These are phyloP conservation scores for Thymus quinquecostatus DNA, from an alignment of 257 asterid genomes.

Conservation along the genomic window DNA sequence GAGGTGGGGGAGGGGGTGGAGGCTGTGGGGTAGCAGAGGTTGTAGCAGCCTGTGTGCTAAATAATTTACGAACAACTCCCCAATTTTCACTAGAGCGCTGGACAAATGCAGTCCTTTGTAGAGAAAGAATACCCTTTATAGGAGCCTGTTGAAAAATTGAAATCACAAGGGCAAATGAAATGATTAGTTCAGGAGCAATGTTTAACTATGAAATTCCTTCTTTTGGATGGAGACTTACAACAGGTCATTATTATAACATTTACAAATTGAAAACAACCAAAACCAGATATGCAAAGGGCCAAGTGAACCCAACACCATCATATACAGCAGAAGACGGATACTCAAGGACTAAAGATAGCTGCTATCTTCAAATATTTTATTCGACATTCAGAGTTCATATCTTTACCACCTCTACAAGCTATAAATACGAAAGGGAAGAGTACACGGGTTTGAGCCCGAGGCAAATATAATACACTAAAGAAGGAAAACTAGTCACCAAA, in stretches of 20 bases:
- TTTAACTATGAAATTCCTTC: neutral
- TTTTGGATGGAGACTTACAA: neutral
- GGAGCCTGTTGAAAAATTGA: conserved; percentile 63
- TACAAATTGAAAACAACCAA: neutral
- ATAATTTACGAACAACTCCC: conserved; percentile 55
- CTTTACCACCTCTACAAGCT: neutral
- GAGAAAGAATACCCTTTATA: conserved; percentile 69
- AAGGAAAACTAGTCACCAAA: neutral
- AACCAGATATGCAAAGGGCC: conserved; percentile 7
- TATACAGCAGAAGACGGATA: neutral
- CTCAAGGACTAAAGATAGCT: neutral
- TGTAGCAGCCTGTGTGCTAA: conserved; percentile 87
- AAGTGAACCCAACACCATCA: conserved; percentile 14
- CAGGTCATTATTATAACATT: neutral
- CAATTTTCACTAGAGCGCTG: conserved; percentile 49
- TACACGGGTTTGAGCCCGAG: neutral
- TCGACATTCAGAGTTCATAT: neutral
- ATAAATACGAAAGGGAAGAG: conserved; percentile 4
- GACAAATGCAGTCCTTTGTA: conserved; percentile 52
- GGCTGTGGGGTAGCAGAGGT: conserved; percentile 73
- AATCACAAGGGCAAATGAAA: neutral
- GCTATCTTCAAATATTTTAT: conserved; percentile 4
- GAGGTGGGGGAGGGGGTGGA: conserved; percentile 97
- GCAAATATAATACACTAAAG: neutral
- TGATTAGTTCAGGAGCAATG: neutral